Evolutionary conservation across 176 grass and related monocot species (phyloP).

Genomic region (Eragrostis nindensis): DNA sequence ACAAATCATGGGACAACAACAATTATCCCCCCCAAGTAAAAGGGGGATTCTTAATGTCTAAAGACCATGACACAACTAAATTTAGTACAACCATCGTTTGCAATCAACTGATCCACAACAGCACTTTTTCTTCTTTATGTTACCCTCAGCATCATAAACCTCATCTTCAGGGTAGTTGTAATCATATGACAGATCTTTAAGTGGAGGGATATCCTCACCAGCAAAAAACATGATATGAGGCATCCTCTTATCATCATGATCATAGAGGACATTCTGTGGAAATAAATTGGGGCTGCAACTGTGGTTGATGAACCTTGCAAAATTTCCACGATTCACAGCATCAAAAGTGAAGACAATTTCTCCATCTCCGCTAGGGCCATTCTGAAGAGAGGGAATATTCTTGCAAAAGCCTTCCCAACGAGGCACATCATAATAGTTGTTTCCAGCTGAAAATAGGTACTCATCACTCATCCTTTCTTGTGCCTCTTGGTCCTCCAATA

Average conservation of each 20-base stretch:
- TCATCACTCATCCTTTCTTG: constrained; percentile 53
- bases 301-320: constrained; percentile 69
- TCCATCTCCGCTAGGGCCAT: constrained; percentile 20
- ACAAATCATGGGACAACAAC: not conserved
- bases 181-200: constrained; percentile 59
- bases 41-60: not conserved
- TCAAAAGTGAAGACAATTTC: constrained; percentile 40
- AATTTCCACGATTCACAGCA: constrained; percentile 48
- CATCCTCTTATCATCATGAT: constrained; percentile 62
- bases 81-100: constrained; percentile 49
- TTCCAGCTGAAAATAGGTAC: constrained; percentile 62
- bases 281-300: constrained; percentile 61
- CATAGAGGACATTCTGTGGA: constrained; percentile 60
- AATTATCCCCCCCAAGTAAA: not conserved
- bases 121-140: constrained; percentile 60
- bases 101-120: constrained; percentile 55
- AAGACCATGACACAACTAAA: not conserved
- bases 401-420: constrained; percentile 43
- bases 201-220: constrained; percentile 53
- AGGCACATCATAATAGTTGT: constrained; percentile 55
- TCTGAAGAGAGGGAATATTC: constrained; percentile 42
- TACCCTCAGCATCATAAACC: constrained; percentile 56
- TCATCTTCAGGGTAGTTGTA: constrained; percentile 50
- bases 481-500: constrained; percentile 51
- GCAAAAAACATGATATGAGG: constrained; percentile 66